These are phyloP conservation scores for Aureobasidium sp. DNA, from an alignment of 2,329 filamentous ascomycete genomes.

Conservation along the genomic window DNA sequence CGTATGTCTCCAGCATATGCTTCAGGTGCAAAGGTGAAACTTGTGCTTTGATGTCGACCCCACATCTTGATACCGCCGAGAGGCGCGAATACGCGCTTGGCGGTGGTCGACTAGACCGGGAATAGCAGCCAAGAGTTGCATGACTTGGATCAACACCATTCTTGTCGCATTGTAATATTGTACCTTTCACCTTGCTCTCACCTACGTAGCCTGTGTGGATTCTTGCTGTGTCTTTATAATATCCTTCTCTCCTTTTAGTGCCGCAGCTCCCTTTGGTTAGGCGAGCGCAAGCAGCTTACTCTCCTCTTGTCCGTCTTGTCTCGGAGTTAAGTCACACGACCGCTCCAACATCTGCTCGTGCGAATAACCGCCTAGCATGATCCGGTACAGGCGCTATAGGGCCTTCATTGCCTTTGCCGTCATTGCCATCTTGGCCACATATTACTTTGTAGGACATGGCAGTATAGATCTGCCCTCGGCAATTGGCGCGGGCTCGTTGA, in stretches of 20 bases:
- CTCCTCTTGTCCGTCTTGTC: neutral
- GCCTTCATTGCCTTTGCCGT: slow-evolving; percentile 52
- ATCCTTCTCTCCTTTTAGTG: neutral
- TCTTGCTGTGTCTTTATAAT: neutral
- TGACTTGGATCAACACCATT: neutral
- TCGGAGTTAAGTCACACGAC: slow-evolving; percentile 8
- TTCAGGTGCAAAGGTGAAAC: neutral
- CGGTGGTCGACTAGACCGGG: neutral
- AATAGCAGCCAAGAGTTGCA: slow-evolving; percentile 9
- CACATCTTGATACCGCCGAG: neutral
- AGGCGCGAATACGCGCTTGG: neutral
- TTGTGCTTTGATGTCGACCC: neutral
- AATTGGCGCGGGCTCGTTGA: slow-evolving; percentile 17
- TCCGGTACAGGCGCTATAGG: slow-evolving; percentile 56
- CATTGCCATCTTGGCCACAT: slow-evolving; percentile 48
- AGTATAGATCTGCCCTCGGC: slow-evolving; percentile 15
- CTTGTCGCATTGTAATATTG: neutral
- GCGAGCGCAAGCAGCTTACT: neutral
- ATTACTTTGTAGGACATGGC: slow-evolving; percentile 39
- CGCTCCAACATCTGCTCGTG: neutral
- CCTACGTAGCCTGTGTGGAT: neutral
- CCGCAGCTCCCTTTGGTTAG: neutral
- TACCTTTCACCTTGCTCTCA: neutral
- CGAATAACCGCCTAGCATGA: slow-evolving; percentile 25
- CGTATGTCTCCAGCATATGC: neutral